Evolutionary conservation across 1,139 yeast genomes (phyloP).

Genomic region (Sugiyamaella novakii): DNA sequence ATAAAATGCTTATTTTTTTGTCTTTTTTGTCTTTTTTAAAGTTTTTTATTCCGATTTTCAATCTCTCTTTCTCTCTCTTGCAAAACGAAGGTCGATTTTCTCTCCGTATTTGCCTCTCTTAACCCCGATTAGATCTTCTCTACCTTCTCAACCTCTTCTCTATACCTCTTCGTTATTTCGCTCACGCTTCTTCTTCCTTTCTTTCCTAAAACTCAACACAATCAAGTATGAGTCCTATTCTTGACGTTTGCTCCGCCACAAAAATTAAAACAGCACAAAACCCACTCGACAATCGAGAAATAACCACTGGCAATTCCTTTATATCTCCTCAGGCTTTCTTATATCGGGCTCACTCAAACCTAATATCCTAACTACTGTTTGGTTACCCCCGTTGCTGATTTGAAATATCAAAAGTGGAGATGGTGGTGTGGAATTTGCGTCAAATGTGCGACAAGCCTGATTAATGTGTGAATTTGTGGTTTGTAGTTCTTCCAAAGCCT

Average conservation of each 20-base stretch:
- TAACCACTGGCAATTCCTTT: slow-evolving; percentile 2
- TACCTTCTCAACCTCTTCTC: not conserved
- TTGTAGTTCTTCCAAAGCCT: slow-evolving; percentile 2
- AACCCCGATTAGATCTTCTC: not conserved
- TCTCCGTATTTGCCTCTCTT: slow-evolving; percentile 8
- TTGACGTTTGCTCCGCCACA: not conserved
- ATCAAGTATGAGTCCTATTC: slow-evolving; percentile 14
- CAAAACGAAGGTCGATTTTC: slow-evolving; percentile 16
- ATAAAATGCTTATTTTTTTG: too few species aligned
- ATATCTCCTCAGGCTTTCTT: not conserved
- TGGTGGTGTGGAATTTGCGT: slow-evolving; percentile 14
- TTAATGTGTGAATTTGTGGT: slow-evolving; percentile 15
- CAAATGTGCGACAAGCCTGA: slow-evolving; percentile 6
- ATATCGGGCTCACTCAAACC: slow-evolving; percentile 7
- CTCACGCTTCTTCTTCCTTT: too few species aligned
- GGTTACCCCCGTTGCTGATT: slow-evolving; percentile 13
- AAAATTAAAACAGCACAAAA: slow-evolving; percentile 2
- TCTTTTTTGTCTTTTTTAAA: too few species aligned
- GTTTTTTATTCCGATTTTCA: not conserved
- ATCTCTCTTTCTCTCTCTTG: not conserved
- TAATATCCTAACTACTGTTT: slow-evolving; percentile 5
- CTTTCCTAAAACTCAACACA: slow-evolving; percentile 13
- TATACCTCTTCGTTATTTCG: not conserved
- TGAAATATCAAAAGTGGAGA: slow-evolving; percentile 7
- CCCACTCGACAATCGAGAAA: slow-evolving; percentile 5